Evolutionary conservation across 352 stramenopile genomes (phyloP), one percentile per base, ranked within the genome.

Genomic region (Phytophthora tubulina): DNA sequence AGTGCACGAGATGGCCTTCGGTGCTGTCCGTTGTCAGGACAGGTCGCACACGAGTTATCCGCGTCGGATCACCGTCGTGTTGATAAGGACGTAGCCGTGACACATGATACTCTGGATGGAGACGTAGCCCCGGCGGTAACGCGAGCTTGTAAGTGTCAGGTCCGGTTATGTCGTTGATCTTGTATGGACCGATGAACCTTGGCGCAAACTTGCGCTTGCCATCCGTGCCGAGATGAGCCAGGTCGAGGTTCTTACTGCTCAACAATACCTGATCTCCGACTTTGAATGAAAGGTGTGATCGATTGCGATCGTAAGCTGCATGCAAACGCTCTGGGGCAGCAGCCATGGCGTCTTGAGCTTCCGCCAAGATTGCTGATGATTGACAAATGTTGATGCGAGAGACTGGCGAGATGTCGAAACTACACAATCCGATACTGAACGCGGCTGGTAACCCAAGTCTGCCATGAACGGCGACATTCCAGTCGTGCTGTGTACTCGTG

Each of bases 391-490:
- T 10, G 21, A 42, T 3, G 59, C 49, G 9, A 17, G 35, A 9
- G 35, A 21, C 11, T 9, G 36, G 10, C 41, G 8, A 2, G 60
- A 17, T 13, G 6, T 35, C 2, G 60, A 35, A 13, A 68, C 10
- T 4, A 39, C 27, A 17, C 50, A 61, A 55, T 68, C 60, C 5
- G 41, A 14, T 0, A 61, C 50, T 2, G 49, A 30, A 3, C 60
- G 46, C 11, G 59, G 56, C 5, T 61, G 36, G n/a, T 74, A 74
- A 3, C 69, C 69, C 6, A 72, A 36, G 32, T 75, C 68, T 10
- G 63, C 61, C 15, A 65, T 39, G 15, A 75, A 75, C 27, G 60
- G 61, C 31, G 68, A 67, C 55, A 75, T 64, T 7, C 54, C 48
- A 8, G 50, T 70, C n/a, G 67, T 48, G 6, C 3, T 33, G n/a